Conservation (phyloP, 2,329 filamentous ascomycete genomes). For the Exophiala viscosa region DNA sequence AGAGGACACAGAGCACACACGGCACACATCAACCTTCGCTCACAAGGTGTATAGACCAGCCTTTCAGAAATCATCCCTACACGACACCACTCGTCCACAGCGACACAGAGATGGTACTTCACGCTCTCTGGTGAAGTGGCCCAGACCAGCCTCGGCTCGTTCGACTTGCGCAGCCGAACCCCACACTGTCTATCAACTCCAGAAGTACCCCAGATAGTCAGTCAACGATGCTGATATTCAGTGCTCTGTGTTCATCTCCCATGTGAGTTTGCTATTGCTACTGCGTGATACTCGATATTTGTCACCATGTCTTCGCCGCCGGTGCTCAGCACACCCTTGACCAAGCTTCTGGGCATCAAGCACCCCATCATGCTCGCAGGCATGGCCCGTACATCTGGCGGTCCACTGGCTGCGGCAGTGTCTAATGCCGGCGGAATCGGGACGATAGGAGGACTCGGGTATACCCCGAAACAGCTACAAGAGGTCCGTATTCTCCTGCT, state of each 20-base stretch:
- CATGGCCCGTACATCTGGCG: constrained; percentile 83
- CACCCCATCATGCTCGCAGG: constrained; percentile 90
- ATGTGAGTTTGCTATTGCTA: background rate
- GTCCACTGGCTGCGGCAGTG: constrained; percentile 75
- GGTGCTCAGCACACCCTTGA: constrained; percentile 72
- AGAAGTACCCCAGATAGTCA: background rate
- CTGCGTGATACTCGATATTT: background rate
- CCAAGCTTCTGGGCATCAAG: constrained; percentile 71
- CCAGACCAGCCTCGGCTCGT: background rate
- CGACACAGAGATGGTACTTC: too few relatives aligned
- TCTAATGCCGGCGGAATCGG: constrained; percentile 82
- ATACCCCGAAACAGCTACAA: constrained; percentile 71
- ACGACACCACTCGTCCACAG: too few relatives aligned
- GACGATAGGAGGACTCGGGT: constrained; percentile 60
- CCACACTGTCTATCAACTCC: background rate
- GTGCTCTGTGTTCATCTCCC: background rate
- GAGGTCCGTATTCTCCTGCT: constrained; percentile 24
- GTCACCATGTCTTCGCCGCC: constrained; percentile 28
- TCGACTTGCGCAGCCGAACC: background rate
- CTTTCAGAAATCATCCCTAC: too few relatives aligned
- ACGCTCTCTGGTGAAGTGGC: too few relatives aligned
- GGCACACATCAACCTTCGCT: too few relatives aligned
- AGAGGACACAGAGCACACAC: too few relatives aligned
- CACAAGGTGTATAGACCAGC: too few relatives aligned
- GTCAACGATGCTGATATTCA: background rate